These are phyloP conservation scores for Ophiostoma populinum DNA, from an alignment of 2,329 filamentous ascomycete species.

Conservation along the genomic window DNA sequence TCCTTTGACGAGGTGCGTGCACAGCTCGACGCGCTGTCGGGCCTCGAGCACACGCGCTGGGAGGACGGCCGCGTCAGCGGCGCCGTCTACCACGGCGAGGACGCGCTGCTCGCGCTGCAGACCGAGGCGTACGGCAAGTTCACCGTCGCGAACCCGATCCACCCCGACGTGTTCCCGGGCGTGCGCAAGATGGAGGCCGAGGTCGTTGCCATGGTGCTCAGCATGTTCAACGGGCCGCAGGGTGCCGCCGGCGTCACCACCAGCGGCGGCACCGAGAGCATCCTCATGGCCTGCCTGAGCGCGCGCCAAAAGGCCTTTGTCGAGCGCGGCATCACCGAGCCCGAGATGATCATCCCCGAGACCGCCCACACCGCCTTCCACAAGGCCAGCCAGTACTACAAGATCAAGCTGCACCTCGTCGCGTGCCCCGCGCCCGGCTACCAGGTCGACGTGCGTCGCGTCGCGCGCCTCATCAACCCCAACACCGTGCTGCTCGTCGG, in stretches of 20 bases:
- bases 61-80: slow-evolving; percentile 90
- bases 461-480: slow-evolving; percentile 74
- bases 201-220: slow-evolving; percentile 85
- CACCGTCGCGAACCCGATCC: slow-evolving; percentile 88
- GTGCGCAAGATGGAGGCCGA: slow-evolving; percentile 99
- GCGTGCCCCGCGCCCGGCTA: slow-evolving; percentile 70
- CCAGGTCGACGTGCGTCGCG: slow-evolving; percentile 63
- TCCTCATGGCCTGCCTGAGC: slow-evolving; percentile 83
- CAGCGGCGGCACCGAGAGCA: slow-evolving; percentile 87
- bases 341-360: slow-evolving; percentile 91
- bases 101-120: slow-evolving; percentile 66
- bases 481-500: slow-evolving; percentile 91
- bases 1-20: slow-evolving; percentile 57
- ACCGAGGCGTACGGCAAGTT: slow-evolving; percentile 88
- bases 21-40: slow-evolving; percentile 62
- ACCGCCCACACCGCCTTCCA: slow-evolving; percentile 93
- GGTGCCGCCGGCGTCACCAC: slow-evolving; percentile 78
- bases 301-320: slow-evolving; percentile 76
- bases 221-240: slow-evolving; percentile 77
- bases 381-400: slow-evolving; percentile 90
- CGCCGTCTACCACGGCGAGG: slow-evolving; percentile 88
- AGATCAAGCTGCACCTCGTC: slow-evolving; percentile 85
- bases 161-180: slow-evolving; percentile 94
- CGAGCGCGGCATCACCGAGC: slow-evolving; percentile 77
- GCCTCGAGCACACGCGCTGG: slow-evolving; percentile 90